Conservation (phyloP, 441 rosid genomes). For the Adansonia madagascariensis region DNA sequence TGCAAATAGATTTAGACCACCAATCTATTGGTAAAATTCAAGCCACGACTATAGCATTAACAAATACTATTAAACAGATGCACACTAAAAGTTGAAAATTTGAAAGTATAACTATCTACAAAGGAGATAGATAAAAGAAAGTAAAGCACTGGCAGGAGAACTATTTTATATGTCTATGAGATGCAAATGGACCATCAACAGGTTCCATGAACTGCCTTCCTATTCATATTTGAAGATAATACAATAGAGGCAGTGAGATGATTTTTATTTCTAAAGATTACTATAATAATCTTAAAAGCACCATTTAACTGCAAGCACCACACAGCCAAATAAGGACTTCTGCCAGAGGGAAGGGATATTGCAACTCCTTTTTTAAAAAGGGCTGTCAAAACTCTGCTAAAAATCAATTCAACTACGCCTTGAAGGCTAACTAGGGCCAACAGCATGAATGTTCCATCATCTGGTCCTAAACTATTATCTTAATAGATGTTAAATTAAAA, state of each 20-base stretch:
- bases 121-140: constrained; percentile 5
- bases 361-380: not conserved
- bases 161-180: constrained; percentile 3
- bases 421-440: not conserved
- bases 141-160: not conserved
- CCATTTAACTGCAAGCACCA: not conserved
- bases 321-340: not conserved
- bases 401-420: constrained; percentile 3
- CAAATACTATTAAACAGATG: not conserved
- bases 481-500: not conserved
- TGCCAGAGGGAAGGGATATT: not conserved
- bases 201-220: constrained; percentile 10
- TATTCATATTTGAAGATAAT: not conserved
- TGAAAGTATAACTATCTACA: not conserved
- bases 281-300: constrained; percentile 7
- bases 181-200: not conserved
- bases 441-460: not conserved
- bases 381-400: not conserved
- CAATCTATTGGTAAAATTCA: constrained; percentile 12
- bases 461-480: constrained; percentile 4
- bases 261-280: constrained; percentile 7
- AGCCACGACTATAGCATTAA: constrained; percentile 8
- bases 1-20: constrained; percentile 35
- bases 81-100: not conserved
- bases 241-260: not conserved